A percentile compares a stretch with the other conserved stretches of the same genome.
Conservation (phyloP, 23 red algal species). For the Gracilaria domingensis region DNA sequence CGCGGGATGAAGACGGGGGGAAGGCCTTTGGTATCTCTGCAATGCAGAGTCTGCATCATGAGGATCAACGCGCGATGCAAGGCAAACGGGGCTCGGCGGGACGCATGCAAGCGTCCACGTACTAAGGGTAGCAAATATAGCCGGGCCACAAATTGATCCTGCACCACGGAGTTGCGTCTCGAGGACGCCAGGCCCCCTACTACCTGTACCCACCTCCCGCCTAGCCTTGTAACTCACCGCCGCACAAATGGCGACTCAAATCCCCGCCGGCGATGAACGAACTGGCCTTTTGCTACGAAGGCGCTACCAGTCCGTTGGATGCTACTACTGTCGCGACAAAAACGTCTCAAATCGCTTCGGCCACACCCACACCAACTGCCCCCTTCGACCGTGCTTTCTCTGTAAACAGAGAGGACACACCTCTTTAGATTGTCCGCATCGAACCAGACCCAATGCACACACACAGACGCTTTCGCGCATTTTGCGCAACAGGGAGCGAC, state of each 20-base stretch:
- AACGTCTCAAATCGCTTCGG: neutral
- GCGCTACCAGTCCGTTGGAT: constrained; percentile 42
- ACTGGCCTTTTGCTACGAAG: constrained; percentile 37
- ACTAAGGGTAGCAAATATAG: too few relatives aligned
- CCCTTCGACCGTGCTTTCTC: constrained; percentile 75
- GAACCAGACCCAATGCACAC: constrained; percentile 54
- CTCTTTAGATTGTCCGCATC: constrained; percentile 62
- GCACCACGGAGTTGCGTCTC: too few relatives aligned
- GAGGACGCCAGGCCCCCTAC: too few relatives aligned
- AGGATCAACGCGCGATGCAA: too few relatives aligned
- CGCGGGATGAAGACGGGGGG: too few relatives aligned
- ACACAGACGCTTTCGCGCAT: neutral
- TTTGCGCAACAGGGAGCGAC: neutral
- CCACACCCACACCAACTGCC: constrained; percentile 75
- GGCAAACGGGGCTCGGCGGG: too few relatives aligned
- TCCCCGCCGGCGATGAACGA: constrained; percentile 43
- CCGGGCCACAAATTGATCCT: too few relatives aligned
- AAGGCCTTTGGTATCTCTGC: too few relatives aligned
- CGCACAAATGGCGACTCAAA: constrained; percentile 1
- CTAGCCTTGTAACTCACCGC: neutral
- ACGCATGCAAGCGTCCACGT: too few relatives aligned
- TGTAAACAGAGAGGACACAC: constrained; percentile 72
- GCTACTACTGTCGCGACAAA: constrained; percentile 64
- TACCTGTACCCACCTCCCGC: too few relatives aligned
- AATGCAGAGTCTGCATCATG: too few relatives aligned